phyloP scores from a whole-genome alignment of 345 rosid species.

The Leavenworthia alabamica region DNA sequence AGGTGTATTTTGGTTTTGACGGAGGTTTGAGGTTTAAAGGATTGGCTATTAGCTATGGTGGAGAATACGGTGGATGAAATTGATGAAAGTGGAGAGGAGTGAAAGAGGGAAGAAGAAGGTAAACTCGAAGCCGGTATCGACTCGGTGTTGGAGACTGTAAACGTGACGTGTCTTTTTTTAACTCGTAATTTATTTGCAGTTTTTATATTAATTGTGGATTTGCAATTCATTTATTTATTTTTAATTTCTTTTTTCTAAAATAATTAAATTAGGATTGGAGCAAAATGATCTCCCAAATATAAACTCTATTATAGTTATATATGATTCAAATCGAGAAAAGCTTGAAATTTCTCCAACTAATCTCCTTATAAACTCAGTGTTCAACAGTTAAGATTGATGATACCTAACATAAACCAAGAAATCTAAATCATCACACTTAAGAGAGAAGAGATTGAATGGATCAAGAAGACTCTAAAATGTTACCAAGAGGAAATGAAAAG shows the following conservation, averaged over 20 bases:
- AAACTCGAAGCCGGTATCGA: slow-evolving; percentile 25
- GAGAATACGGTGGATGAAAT: slow-evolving; percentile 52
- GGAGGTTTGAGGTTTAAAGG: slow-evolving; percentile 73
- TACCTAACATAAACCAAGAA: not conserved
- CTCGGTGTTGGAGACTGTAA: slow-evolving; percentile 29
- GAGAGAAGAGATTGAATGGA: not conserved
- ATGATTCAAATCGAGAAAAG: too few relatives aligned
- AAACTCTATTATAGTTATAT: too few relatives aligned
- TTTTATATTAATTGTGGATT: too few relatives aligned
- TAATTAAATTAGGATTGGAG: too few relatives aligned
- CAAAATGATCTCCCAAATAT: too few relatives aligned
- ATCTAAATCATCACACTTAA: not conserved
- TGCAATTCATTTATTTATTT: too few relatives aligned
- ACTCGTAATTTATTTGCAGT: slow-evolving; percentile 10
- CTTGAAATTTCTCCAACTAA: too few relatives aligned
- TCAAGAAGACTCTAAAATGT: slow-evolving; percentile 50
- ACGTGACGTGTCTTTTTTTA: too few relatives aligned
- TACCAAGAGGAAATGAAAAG: slow-evolving; percentile 74
- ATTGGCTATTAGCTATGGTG: slow-evolving; percentile 59
- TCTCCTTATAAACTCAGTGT: not conserved
- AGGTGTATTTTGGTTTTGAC: slow-evolving; percentile 58
- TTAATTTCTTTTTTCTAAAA: too few relatives aligned
- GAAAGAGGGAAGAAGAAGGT: slow-evolving; percentile 47
- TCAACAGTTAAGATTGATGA: not conserved
- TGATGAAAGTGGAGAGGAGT: slow-evolving; percentile 44